phyloP scores from a whole-genome alignment of 148 eudicot species.

The Silene uniflora region DNA sequence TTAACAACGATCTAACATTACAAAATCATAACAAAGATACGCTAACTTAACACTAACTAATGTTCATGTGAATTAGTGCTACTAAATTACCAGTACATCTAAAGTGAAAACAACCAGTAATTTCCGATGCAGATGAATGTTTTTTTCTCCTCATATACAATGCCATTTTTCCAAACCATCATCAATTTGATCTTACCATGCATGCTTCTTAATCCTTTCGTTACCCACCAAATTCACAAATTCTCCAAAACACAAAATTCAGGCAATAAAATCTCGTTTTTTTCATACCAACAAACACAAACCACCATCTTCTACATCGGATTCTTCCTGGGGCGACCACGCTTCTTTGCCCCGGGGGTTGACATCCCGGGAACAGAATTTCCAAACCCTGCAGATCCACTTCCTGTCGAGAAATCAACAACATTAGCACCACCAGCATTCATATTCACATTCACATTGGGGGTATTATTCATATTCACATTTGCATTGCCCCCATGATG shows the following conservation, averaged over 20 bases:
- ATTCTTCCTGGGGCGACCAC: constrained; percentile 44
- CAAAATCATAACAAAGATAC: constrained; percentile 21
- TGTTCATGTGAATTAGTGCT: constrained; percentile 15
- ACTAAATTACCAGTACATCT: not conserved
- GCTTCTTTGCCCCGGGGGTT: constrained; percentile 25
- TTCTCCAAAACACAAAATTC: not conserved
- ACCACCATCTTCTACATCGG: constrained; percentile 15
- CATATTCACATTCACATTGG: constrained; percentile 14
- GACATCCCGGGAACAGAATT: constrained; percentile 6
- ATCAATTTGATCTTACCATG: not conserved
- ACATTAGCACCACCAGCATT: constrained; percentile 16
- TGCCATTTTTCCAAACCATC: not conserved
- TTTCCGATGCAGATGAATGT: not conserved
- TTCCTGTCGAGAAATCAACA: constrained; percentile 22
- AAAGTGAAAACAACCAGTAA: not conserved
- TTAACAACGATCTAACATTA: constrained; percentile 19
- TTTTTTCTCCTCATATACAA: not conserved
- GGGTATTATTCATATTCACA: constrained; percentile 4
- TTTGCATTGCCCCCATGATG: constrained; percentile 7
- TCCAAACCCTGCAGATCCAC: constrained; percentile 16
- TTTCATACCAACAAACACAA: not conserved
- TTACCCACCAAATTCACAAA: not conserved
- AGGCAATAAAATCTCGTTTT: not conserved
- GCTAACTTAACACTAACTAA: constrained; percentile 4
- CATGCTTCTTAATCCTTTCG: not conserved